phyloP scores from a whole-genome alignment of 129 eudicot genomes.

The Erigeron canadensis region DNA sequence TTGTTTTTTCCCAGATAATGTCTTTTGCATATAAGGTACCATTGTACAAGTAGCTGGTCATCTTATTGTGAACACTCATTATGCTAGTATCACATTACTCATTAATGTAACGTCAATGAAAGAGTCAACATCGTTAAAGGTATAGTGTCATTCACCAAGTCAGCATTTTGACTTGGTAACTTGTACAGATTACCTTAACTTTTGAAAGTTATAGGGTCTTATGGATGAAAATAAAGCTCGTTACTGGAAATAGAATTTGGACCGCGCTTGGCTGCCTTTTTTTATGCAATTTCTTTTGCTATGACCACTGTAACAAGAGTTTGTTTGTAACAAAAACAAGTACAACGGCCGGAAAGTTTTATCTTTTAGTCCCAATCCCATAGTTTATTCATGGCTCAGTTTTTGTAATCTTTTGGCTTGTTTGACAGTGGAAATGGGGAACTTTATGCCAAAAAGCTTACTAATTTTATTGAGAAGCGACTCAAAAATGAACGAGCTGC shows the following conservation, averaged over 20 bases:
- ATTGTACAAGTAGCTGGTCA: too few species aligned
- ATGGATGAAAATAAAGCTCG: background rate
- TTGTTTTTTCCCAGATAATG: background rate
- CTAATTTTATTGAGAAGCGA: constrained; percentile 89
- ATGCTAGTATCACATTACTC: background rate
- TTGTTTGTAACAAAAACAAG: constrained; percentile 18
- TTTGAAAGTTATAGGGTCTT: background rate
- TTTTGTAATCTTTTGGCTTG: constrained; percentile 23
- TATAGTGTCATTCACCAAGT: background rate
- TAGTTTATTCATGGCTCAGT: constrained; percentile 3
- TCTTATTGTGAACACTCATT: too few species aligned
- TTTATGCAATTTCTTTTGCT: background rate
- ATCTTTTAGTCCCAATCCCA: background rate
- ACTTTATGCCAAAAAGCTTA: constrained; percentile 88
- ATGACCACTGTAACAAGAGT: background rate
- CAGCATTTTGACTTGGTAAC: background rate
- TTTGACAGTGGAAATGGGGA: constrained; percentile 80
- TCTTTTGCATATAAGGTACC: background rate
- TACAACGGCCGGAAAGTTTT: background rate
- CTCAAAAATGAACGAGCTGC: constrained; percentile 94
- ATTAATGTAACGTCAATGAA: background rate
- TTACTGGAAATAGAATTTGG: background rate
- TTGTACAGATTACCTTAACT: background rate
- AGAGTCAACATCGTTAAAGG: background rate
- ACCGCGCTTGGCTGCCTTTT: background rate